A percentile compares a stretch with the other conserved stretches of the same genome.
Conservation (phyloP, 1,139 yeast species). For the Torulaspora pretoriensis region DNA sequence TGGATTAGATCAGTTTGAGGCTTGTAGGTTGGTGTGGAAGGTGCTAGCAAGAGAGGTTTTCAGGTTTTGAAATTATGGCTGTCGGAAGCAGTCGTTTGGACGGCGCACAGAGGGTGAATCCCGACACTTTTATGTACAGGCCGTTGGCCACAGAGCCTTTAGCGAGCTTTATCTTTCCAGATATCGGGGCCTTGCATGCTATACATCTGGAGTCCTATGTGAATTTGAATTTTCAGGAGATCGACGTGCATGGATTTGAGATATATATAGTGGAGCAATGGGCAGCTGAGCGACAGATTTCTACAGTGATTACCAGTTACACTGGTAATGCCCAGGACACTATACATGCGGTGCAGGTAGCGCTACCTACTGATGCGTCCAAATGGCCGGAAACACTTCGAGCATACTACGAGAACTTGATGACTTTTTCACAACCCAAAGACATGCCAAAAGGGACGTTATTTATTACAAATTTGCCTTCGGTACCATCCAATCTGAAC, state of each 20-base stretch:
- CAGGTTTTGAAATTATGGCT: conserved; percentile 3
- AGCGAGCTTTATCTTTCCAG: conserved; percentile 42
- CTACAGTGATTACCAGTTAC: conserved; percentile 69
- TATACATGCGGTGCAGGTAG: conserved; percentile 58
- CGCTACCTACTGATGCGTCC: conserved; percentile 50
- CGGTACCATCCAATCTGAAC: conserved; percentile 71
- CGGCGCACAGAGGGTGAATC: conserved; percentile 3
- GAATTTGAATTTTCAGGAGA: conserved; percentile 42
- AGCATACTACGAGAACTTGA: conserved; percentile 61
- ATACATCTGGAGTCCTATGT: conserved; percentile 40
- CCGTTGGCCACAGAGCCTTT: conserved; percentile 12
- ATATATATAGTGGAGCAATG: conserved; percentile 91
- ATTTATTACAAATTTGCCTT: conserved; percentile 75
- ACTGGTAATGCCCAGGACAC: conserved; percentile 73
- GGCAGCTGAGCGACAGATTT: conserved; percentile 68
- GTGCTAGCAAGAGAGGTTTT: neutral
- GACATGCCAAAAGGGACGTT: conserved; percentile 53
- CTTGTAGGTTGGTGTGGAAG: neutral
- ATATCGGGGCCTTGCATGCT: conserved; percentile 50
- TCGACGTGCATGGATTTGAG: conserved; percentile 67
- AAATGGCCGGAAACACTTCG: conserved; percentile 58
- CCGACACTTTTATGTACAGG: conserved; percentile 7
- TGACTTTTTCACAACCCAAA: conserved; percentile 52
- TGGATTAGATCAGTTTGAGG: neutral
- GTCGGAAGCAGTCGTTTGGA: conserved; percentile 4